Evolutionary conservation across 352 stramenopile species (phyloP).

Genomic region (Pythium biforme): DNA sequence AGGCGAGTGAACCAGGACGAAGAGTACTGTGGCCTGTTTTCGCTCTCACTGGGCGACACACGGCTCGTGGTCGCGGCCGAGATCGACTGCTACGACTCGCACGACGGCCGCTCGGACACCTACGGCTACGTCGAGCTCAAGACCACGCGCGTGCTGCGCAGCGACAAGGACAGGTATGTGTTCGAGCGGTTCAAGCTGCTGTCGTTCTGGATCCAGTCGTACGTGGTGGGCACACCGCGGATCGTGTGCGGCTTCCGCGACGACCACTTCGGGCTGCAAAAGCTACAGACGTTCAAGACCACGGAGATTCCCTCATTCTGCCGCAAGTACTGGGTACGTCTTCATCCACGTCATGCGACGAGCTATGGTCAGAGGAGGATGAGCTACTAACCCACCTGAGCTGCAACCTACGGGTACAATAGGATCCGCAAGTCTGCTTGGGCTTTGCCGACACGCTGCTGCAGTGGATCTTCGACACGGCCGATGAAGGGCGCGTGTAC

Average conservation of each 20-base stretch:
- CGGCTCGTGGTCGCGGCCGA: slow-evolving; percentile 58
- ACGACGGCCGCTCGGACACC: slow-evolving; percentile 21
- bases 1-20: slow-evolving; percentile 50
- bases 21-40: slow-evolving; percentile 74
- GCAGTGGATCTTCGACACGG: slow-evolving; percentile 51
- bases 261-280: slow-evolving; percentile 55
- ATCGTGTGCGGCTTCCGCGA: slow-evolving; percentile 76
- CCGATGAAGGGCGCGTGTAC: slow-evolving; percentile 41
- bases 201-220: slow-evolving; percentile 87
- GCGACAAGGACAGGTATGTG: slow-evolving; percentile 62
- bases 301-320: slow-evolving; percentile 62
- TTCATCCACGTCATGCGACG: too few species aligned
- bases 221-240: slow-evolving; percentile 61
- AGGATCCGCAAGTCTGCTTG: slow-evolving; percentile 62
- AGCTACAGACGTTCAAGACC: slow-evolving; percentile 67
- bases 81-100: slow-evolving; percentile 57
- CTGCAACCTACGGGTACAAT: too few species aligned
- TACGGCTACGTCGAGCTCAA: slow-evolving; percentile 69
- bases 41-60: slow-evolving; percentile 48
- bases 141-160: slow-evolving; percentile 54
- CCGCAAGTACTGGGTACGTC: slow-evolving; percentile 68
- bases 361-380: background rate
- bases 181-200: slow-evolving; percentile 82
- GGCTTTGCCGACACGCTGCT: slow-evolving; percentile 65
- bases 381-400: background rate